phyloP scores from a whole-genome alignment of 257 asterid species.

The Ophiorrhiza pumila region DNA sequence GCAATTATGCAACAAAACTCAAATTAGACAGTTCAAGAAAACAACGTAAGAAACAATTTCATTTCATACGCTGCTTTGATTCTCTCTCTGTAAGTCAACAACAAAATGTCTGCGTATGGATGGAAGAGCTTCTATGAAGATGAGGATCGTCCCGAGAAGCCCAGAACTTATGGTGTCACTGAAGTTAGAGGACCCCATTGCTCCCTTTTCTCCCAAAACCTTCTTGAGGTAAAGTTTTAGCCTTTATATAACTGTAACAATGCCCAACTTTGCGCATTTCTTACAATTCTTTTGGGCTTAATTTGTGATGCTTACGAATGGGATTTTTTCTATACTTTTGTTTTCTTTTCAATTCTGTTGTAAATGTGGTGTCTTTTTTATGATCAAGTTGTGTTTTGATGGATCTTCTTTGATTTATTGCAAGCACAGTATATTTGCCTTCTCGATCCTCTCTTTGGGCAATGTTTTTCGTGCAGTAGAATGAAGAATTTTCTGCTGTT shows the following conservation, averaged over 20 bases:
- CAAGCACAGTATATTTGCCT: too few relatives aligned
- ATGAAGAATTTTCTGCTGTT: neutral
- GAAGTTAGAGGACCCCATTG: slow-evolving; percentile 74
- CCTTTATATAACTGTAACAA: neutral
- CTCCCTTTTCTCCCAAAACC: slow-evolving; percentile 69
- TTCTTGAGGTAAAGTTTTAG: slow-evolving; percentile 47
- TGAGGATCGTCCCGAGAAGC: slow-evolving; percentile 97
- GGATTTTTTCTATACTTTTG: neutral
- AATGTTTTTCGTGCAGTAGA: neutral
- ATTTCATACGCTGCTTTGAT: neutral
- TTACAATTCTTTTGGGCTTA: neutral
- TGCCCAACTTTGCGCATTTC: neutral
- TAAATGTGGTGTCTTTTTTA: too few relatives aligned
- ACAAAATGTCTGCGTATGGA: slow-evolving; percentile 49
- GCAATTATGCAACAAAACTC: neutral
- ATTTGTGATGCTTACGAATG: neutral
- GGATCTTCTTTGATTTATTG: too few relatives aligned
- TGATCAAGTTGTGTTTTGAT: too few relatives aligned
- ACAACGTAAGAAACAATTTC: neutral
- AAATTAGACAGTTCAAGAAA: neutral
- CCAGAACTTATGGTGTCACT: slow-evolving; percentile 77
- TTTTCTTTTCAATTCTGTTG: neutral
- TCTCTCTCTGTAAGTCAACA: neutral
- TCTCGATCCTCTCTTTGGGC: too few relatives aligned
- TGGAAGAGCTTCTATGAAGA: slow-evolving; percentile 89